Conservation (phyloP, 805 yeast genomes). For the Clavispora santaluciae region DNA sequence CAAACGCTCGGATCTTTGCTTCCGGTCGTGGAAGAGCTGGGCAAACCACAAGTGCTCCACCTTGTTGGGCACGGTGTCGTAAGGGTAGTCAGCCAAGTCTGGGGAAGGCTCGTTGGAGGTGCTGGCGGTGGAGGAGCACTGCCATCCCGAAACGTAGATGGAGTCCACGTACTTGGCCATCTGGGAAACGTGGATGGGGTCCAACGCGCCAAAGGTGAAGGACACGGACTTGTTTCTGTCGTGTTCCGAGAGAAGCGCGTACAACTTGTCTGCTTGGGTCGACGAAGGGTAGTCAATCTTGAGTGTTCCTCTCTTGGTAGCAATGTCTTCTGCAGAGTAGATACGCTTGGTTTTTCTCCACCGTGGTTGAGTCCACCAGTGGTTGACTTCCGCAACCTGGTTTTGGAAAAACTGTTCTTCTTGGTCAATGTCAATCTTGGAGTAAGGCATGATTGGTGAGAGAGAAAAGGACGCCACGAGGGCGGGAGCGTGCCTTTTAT, state of each 20-base stretch:
- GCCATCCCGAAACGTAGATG: constrained; percentile 97
- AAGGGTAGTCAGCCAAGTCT: constrained; percentile 96
- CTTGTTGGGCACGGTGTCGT: constrained; percentile 98
- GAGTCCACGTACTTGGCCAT: constrained; percentile 95
- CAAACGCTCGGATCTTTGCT: constrained; percentile 83
- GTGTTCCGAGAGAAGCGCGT: constrained; percentile 63
- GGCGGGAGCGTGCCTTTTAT: not conserved
- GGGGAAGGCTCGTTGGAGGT: constrained; percentile 98
- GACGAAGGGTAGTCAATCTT: constrained; percentile 73
- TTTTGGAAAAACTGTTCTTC: constrained; percentile 63
- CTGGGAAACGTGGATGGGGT: constrained; percentile 92
- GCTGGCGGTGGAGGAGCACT: constrained; percentile 96
- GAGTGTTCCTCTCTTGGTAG: constrained; percentile 78
- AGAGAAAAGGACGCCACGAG: not conserved
- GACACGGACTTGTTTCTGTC: constrained; percentile 69
- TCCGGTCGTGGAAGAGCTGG: constrained; percentile 94
- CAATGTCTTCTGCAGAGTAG: constrained; percentile 85
- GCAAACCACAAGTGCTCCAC: constrained; percentile 96
- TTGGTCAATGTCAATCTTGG: constrained; percentile 51
- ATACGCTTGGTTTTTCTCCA: constrained; percentile 86
- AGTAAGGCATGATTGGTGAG: constrained; percentile 40
- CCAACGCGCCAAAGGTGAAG: constrained; percentile 92
- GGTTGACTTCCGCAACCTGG: constrained; percentile 67
- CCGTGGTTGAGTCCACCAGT: constrained; percentile 94
- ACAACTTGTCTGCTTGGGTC: constrained; percentile 78